These are phyloP conservation scores for Trichaptum fuscoviolaceum DNA, from an alignment of 768 basidiomycete species.

Conservation along the genomic window DNA sequence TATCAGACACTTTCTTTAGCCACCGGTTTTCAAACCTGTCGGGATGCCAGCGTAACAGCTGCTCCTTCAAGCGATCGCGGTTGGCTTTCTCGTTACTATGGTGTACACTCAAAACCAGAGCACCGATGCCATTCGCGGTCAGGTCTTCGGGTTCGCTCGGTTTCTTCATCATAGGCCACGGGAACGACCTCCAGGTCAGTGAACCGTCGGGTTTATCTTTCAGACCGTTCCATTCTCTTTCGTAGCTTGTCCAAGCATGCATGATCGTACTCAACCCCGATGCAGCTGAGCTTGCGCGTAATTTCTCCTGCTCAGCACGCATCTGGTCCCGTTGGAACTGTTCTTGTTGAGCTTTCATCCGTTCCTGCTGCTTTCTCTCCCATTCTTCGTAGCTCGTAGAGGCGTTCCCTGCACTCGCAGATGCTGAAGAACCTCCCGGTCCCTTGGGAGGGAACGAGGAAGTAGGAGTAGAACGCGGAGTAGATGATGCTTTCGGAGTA, in stretches of 20 bases:
- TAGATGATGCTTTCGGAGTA: constrained; percentile 11
- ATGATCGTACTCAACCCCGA: constrained; percentile 53
- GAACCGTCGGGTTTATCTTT: constrained; percentile 23
- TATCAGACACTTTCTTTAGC: constrained; percentile 56
- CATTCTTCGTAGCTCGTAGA: constrained; percentile 15
- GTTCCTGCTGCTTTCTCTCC: constrained; percentile 7
- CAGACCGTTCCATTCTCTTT: constrained; percentile 51
- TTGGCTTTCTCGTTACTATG: constrained; percentile 51
- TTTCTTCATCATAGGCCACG: constrained; percentile 65
- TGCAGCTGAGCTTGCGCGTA: constrained; percentile 32
- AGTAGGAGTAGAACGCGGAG: constrained; percentile 22
- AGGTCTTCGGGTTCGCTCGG: constrained; percentile 58
- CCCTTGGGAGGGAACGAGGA: constrained; percentile 22
- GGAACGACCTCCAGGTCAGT: constrained; percentile 62
- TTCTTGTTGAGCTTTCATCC: constrained; percentile 46
- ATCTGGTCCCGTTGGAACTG: constrained; percentile 66
- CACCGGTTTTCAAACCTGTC: constrained; percentile 74
- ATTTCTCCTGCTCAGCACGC: constrained; percentile 42
- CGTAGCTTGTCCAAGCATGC: constrained; percentile 53
- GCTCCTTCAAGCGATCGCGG: constrained; percentile 74
- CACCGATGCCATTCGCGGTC: constrained; percentile 46
- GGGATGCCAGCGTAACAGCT: constrained; percentile 74
- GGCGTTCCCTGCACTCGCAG: constrained; percentile 19
- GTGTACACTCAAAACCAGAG: constrained; percentile 56
- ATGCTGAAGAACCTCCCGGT: constrained; percentile 10